These are phyloP conservation scores for Rhodofomes roseus DNA, from an alignment of 1,284 basidiomycete species.

Conservation along the genomic window DNA sequence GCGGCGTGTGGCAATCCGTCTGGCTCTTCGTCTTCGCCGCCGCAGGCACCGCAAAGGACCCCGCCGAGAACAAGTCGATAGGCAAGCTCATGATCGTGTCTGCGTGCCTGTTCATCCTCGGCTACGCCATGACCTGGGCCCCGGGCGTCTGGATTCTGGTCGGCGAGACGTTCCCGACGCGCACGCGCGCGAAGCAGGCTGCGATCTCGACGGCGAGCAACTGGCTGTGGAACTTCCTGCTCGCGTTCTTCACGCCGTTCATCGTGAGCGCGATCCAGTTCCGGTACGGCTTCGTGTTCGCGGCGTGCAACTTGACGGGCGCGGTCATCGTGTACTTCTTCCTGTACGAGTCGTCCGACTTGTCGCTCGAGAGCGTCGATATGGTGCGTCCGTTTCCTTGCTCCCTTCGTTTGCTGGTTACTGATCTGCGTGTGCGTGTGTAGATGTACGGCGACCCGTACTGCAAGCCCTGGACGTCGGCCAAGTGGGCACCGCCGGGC, in stretches of 20 bases:
- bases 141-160: conserved; percentile 75
- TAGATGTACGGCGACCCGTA: conserved; percentile 72
- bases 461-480: conserved; percentile 67
- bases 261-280: conserved; percentile 55
- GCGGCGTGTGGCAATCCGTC: conserved; percentile 68
- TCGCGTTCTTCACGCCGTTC: conserved; percentile 76
- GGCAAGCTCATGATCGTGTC: conserved; percentile 73
- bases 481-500: conserved; percentile 51
- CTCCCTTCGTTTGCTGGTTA: neutral
- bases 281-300: conserved; percentile 74
- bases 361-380: conserved; percentile 71
- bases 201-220: conserved; percentile 66
- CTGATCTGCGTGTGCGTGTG: conserved; percentile 1
- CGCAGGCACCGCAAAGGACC: conserved; percentile 66
- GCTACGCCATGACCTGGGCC: conserved; percentile 76
- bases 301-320: conserved; percentile 56
- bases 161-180: conserved; percentile 75
- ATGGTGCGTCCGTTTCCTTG: conserved; percentile 31
- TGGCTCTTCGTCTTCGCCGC: conserved; percentile 81
- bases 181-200: conserved; percentile 75
- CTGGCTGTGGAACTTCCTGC: conserved; percentile 75
- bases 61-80: conserved; percentile 41
- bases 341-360: conserved; percentile 72
- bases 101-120: conserved; percentile 78
- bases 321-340: conserved; percentile 71